Base-by-base conservation (phyloP, 2,329 filamentous ascomycete species). In the Venturia aucupariae region DNA sequence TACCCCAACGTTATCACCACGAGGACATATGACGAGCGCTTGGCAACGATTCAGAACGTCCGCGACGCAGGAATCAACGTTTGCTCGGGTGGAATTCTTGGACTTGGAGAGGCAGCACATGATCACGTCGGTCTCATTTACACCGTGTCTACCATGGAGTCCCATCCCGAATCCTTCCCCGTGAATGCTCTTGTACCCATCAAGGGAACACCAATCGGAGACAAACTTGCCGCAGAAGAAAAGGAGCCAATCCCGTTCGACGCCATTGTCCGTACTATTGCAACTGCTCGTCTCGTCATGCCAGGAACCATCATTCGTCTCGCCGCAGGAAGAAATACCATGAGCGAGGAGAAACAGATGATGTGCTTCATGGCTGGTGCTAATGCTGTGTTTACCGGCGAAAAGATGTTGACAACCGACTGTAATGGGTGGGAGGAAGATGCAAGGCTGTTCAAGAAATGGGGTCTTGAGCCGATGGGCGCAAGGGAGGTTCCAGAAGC, bases 351-450 rank as follows among this genome's bases (percentile, higher is more conserved):
- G 76, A 88, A 96, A 79, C 92, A 96, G 77, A 87, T 90, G 17
- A 74, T 93, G 68, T 96, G 91, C 76, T 96, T 96, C 78, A 87
- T 90, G 84, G 90, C 91, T 0, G 92, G 92, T 17, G 92, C 92
- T 0, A 96, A 96, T 71, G 92, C 92, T n/a, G 88, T 96, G 41
- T 96, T 96, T 73, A 96, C 92, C 0, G 92, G 92, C 10, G 92
- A 96, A 79, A 96, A 93, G 82, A 96, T 96, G 92, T 75, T 96
- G 76, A 96, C 92, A 4, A 96, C 92, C 0, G 90, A 92, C 65
- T 95, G 90, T 73, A 92, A 90, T 69, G 90, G 90, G 38, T 96
- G 90, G 90, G 90, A 94, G 67, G 90, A 95, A 76, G 92, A 96
- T 71, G 86, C 84, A 67, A 86, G 79, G 51, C 90, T 96, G 86